Evolutionary conservation across 2,329 filamentous ascomycete species (phyloP).

Genomic region (Talaromyces islandicus): DNA sequence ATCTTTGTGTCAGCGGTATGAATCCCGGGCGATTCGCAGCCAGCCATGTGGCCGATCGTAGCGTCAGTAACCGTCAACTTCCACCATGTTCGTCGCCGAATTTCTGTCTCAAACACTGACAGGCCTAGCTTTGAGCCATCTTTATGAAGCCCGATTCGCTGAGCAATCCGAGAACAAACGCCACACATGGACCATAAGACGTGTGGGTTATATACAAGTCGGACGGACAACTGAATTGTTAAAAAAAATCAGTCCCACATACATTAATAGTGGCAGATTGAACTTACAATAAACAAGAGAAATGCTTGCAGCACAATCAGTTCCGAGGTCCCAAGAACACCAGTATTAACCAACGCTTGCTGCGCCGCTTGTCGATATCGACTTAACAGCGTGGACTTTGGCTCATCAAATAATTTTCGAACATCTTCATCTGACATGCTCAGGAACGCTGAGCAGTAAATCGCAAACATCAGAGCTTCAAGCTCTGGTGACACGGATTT

Average conservation of each 20-base stretch:
- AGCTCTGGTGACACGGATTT: conserved; percentile 15
- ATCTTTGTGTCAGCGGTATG: conserved; percentile 21
- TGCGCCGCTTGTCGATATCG: conserved; percentile 17
- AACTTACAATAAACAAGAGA: conserved; percentile 45
- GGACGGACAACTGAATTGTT: conserved; percentile 45
- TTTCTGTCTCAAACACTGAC: conserved; percentile 59
- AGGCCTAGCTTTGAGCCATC: conserved; percentile 54
- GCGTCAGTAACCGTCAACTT: conserved; percentile 55
- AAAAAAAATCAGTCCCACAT: neutral
- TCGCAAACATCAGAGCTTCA: conserved; percentile 28
- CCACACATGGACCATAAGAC: conserved; percentile 58
- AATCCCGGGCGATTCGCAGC: conserved; percentile 49
- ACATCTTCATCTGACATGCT: conserved; percentile 23
- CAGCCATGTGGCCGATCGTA: conserved; percentile 53
- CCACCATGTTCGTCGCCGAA: conserved; percentile 64
- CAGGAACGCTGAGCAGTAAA: conserved; percentile 25
- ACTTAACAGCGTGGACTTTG: conserved; percentile 17
- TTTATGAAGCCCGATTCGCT: conserved; percentile 62
- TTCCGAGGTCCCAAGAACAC: conserved; percentile 30
- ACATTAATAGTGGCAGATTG: neutral
- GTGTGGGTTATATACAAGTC: conserved; percentile 55
- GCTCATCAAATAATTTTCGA: conserved; percentile 15
- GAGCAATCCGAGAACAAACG: conserved; percentile 56
- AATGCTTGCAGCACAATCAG: conserved; percentile 55
- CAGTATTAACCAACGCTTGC: conserved; percentile 14